Base-by-base conservation (phyloP, 148 eudicot genomes). In the Agrostemma githago region DNA sequence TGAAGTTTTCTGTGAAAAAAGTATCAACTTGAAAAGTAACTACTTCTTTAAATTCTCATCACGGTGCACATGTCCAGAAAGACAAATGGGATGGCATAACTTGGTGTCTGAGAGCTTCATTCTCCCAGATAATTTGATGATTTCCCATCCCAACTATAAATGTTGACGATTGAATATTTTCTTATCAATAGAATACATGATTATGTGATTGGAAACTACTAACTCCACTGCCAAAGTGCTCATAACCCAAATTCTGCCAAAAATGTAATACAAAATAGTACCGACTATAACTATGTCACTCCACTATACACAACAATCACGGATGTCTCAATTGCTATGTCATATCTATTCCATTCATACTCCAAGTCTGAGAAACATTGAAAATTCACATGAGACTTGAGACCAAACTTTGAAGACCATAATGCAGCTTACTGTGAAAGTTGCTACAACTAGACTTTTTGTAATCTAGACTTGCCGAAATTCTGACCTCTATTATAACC, bases 221-320 rank as follows among this genome's bases (percentile, higher is more conserved):
- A 7, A 20, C 41, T 41, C 65, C 51, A 72, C 41, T 21, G 19
- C 37, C 44, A 17, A 21, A 8, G 42, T 34, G 66, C 11, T 5
- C 14, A 44, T 11, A 62, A 19, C 41, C 38, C 64, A 7, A 61
- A 75, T 19, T 58, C 64, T 4, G 16, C 14, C 11, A 34, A 43
- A 42, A 15, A 2, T 53, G 60, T 26, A 26, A 26, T 26, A 26
- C 34, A 1, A 26, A 43, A 12, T 8, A 68, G 4, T 41, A 68
- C 14, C 67, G 20, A 14, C 78, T 75, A 68, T 60, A 10, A 6
- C 63, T 38, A 51, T 19, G 57, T 21, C 65, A 56, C 53, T 40
- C 41, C 12, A 3, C 15, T 56, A 69, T n/a, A 51, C 66, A 68
- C 6, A 48, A 6, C 21, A 16, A 40, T 8, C 21, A 12, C 53